These are phyloP conservation scores for Hyaloscypha finlandica DNA, from an alignment of 495 filamentous ascomycete species.

Conservation along the genomic window DNA sequence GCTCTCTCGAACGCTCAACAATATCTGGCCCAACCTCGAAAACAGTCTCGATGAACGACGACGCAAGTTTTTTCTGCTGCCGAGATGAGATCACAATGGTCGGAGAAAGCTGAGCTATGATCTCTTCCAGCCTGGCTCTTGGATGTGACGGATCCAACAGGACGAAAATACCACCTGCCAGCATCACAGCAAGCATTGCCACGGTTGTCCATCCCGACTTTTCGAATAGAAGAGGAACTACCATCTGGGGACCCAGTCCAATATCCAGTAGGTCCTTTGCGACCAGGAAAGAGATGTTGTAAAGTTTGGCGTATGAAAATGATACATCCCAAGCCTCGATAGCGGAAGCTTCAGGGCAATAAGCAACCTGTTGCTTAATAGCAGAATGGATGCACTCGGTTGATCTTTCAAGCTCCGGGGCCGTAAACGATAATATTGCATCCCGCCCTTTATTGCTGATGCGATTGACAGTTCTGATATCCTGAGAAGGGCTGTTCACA, in stretches of 20 bases:
- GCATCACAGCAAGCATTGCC: conserved; percentile 31
- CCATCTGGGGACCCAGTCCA: not conserved
- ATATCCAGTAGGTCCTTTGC: conserved; percentile 9
- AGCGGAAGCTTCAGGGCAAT: conserved; percentile 4
- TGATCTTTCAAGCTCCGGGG: too few relatives aligned
- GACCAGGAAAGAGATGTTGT: conserved; percentile 15
- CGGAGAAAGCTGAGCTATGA: conserved; percentile 53
- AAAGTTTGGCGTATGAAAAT: conserved; percentile 35
- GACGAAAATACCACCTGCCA: conserved; percentile 59
- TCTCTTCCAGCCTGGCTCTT: conserved; percentile 50
- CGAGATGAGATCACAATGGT: conserved; percentile 55
- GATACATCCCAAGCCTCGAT: conserved; percentile 40
- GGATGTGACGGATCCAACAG: conserved; percentile 60
- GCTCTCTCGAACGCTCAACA: not conserved
- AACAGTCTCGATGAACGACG: not conserved
- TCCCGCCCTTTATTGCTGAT: too few relatives aligned
- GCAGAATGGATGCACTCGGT: too few relatives aligned
- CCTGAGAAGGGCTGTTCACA: too few relatives aligned
- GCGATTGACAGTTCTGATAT: too few relatives aligned
- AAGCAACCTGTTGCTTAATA: too few relatives aligned
- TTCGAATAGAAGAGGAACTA: conserved; percentile 38
- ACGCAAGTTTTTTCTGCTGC: conserved; percentile 1
- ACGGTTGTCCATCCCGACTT: conserved; percentile 48
- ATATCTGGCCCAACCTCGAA: conserved; percentile 8
- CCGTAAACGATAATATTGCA: too few relatives aligned